Evolutionary conservation across 2,329 filamentous ascomycete genomes (phyloP), one percentile per base, ranked within the genome.

Genomic region (Sarocladium oryzae): DNA sequence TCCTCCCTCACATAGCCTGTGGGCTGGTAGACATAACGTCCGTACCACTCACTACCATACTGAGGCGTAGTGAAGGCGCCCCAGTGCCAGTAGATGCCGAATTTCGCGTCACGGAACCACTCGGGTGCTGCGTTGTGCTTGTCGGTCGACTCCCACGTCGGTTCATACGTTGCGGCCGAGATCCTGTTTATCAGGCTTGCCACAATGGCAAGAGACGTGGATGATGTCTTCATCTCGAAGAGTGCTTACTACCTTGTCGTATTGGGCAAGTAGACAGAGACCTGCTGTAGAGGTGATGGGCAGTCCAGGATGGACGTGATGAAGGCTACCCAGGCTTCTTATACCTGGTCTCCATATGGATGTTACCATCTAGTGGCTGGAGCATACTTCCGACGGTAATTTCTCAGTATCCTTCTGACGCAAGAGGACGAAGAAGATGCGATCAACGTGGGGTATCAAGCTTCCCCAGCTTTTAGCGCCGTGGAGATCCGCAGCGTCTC

Each of bases 1-100:
- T 54, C 43, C 7, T 48, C 51, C 2, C 33, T 18, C 13, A 32
- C 43, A 35, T 32, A 43, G 10, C 43, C 16, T 7, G 33, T 26
- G 16, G 46, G 24, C 33, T 46, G 24, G 32, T 52, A 54, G 28
- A 52, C 45, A 46, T 54, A 50, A 8, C 50, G 49, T 5, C 52
- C 50, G 33, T 54, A 54, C 52, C 52, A 56, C 28, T 56, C 52
- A 23, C 23, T 32, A 26, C 46, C 50, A 26, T 51, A 52, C 15
- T 54, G 40, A 16, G 55, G 50, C 2, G 52, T 53, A 16, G 53
- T 50, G 52, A 54, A 56, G 20, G 53, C 52, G 11, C 55, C 55
- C 53, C 55, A 56, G 52, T 56, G 55, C 40, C 52, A 54, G 48
- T 54, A 56, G 23, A 56, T 49, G 18, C 55, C 55, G 33, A 54